Base-by-base conservation (phyloP, 2,329 filamentous ascomycete genomes). In the Colletotrichum siamense region DNA sequence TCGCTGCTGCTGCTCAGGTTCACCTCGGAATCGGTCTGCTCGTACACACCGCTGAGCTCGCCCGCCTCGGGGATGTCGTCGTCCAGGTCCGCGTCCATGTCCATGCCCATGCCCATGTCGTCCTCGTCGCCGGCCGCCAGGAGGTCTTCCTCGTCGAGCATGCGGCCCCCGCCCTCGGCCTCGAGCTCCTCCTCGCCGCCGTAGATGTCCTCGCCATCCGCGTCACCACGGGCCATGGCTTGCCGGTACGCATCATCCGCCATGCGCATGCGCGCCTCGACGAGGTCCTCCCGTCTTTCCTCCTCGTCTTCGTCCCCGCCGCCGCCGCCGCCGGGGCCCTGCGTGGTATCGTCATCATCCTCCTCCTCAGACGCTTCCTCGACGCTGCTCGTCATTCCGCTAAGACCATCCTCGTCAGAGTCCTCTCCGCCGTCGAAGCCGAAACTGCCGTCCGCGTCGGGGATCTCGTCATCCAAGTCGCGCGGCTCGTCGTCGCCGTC, bases 11-110 rank as follows among this genome's bases (percentile, higher is more conserved):
- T 86, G 77, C 88, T 90, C 81, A 88, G 79, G 68, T 93, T 92
- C 10, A 89, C 93, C 79, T 95, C 94, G 3, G 93, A 94, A 84
- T 95, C 94, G 10, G 94, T 95, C 82, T 95, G 94, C 86, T 96
- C 94, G 85, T 95, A 95, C 79, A 91, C 91, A 30, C 88, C 91
- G 80, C 86, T 87, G 30, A 76, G 61, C 69, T 73, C 76, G 80
- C 92, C 90, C 12, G 89, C 92, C 76, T 94, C 92, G 24, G 93
- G 93, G 44, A 95, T 91, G 75, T 94, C 93, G 65, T 92, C 93
- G 82, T 95, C 94, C 55, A 95, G 87, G 81, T 95, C 90, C n/a
- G 89, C 92, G 67, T 91, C 92, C 90, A 94, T 93, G 80, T 89
- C 89, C 86, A 91, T 87, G 77, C 88, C 87, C 71, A 80, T 78